Evolutionary conservation across 352 stramenopile genomes (phyloP).

Genomic region (Phytophthora cajani): DNA sequence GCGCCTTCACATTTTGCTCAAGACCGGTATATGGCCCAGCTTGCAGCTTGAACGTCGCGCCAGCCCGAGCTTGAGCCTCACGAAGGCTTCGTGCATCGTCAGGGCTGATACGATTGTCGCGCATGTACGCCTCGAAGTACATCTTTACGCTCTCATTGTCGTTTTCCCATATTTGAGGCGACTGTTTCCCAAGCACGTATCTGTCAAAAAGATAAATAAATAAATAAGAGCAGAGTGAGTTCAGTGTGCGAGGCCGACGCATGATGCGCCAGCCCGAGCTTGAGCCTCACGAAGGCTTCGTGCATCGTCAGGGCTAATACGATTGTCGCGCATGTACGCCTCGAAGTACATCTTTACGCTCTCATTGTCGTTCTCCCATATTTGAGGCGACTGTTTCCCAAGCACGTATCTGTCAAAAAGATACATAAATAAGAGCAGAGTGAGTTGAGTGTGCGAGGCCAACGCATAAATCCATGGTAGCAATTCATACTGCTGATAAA

Average conservation of each 20-base stretch:
- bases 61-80: conserved; percentile 71
- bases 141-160: conserved; percentile 82
- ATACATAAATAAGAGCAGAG: not conserved
- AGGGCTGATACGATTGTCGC: conserved; percentile 76
- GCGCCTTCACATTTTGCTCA: conserved; percentile 84
- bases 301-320: conserved; percentile 75
- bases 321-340: conserved; percentile 79
- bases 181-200: conserved; percentile 73
- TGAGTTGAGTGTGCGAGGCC: not conserved
- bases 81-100: conserved; percentile 69
- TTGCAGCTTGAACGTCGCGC: conserved; percentile 86
- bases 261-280: conserved; percentile 60
- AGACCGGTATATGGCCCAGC: conserved; percentile 74
- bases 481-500: conserved; percentile 69
- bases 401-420: conserved; percentile 61
- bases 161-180: conserved; percentile 75
- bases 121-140: conserved; percentile 85
- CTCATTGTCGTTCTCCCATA: conserved; percentile 86
- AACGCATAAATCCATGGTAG: not conserved
- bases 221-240: not conserved
- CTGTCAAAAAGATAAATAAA: conserved; percentile 20
- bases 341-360: conserved; percentile 85
- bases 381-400: conserved; percentile 57
- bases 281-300: conserved; percentile 70
- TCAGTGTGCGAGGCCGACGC: not conserved